Evolutionary conservation across 2,329 filamentous ascomycete species (phyloP).

Genomic region (Clonostachys solani): DNA sequence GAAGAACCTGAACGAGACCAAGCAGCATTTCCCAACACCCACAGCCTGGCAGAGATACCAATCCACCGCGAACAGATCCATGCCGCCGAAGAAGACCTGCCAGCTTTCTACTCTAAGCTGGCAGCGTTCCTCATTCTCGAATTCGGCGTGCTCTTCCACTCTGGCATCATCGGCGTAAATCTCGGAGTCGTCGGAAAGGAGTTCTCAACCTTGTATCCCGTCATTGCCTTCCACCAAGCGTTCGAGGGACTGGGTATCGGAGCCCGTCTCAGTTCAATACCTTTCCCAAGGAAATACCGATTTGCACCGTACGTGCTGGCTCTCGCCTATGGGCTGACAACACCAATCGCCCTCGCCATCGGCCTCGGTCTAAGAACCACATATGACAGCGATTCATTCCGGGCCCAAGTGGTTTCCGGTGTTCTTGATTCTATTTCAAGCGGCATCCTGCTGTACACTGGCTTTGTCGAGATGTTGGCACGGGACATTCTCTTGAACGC

Average conservation of each 20-base stretch:
- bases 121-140: slow-evolving; percentile 89
- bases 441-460: slow-evolving; percentile 89
- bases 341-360: slow-evolving; percentile 79
- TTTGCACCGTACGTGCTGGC: slow-evolving; percentile 76
- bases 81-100: too few species aligned
- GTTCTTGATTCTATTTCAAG: slow-evolving; percentile 86
- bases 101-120: slow-evolving; percentile 67
- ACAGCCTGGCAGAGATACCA: too few species aligned
- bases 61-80: too few species aligned
- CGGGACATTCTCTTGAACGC: slow-evolving; percentile 96
- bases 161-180: slow-evolving; percentile 86
- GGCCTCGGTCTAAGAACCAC: slow-evolving; percentile 62
- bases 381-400: slow-evolving; percentile 36
- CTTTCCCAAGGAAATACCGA: slow-evolving; percentile 66
- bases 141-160: slow-evolving; percentile 94
- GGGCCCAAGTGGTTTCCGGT: slow-evolving; percentile 72
- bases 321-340: slow-evolving; percentile 69
- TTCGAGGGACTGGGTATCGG: slow-evolving; percentile 91
- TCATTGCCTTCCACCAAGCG: slow-evolving; percentile 82
- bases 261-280: slow-evolving; percentile 71
- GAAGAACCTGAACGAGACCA: too few species aligned
- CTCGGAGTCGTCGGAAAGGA: slow-evolving; percentile 52
- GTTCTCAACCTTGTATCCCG: slow-evolving; percentile 56
- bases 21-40: too few species aligned
- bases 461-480: slow-evolving; percentile 86